A percentile compares a stretch with the other conserved stretches of the same genome.
Evolutionary conservation across 495 filamentous ascomycete species (phyloP).

Genomic region (Trichocladium uniseriatum): DNA sequence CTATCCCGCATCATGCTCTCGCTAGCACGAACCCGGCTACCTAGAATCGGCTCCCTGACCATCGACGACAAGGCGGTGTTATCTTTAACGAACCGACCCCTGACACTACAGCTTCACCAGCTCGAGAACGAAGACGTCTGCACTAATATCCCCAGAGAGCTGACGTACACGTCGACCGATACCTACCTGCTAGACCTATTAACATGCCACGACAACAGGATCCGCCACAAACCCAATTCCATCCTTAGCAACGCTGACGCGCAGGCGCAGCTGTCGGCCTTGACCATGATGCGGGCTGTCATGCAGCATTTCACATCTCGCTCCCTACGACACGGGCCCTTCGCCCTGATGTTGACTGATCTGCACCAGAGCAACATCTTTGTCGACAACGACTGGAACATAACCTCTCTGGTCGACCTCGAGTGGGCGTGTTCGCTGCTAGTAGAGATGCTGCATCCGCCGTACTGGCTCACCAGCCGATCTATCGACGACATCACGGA

Average conservation of each 20-base stretch:
- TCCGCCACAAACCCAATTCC: constrained; percentile 1
- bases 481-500: constrained; percentile 12
- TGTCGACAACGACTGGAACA: constrained; percentile 18
- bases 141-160: neutral
- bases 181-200: neutral
- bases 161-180: neutral
- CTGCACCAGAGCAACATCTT: constrained; percentile 20
- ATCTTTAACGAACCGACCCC: neutral
- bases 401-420: constrained; percentile 10
- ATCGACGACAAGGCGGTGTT: neutral
- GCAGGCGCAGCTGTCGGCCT: neutral
- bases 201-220: constrained; percentile 1
- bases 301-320: neutral
- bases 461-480: constrained; percentile 22
- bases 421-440: constrained; percentile 16
- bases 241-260: neutral
- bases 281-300: neutral
- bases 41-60: neutral
- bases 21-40: neutral
- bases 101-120: neutral
- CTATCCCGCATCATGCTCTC: constrained; percentile 2
- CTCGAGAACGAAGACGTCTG: neutral
- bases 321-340: neutral
- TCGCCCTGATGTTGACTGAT: constrained; percentile 6
- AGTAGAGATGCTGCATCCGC: constrained; percentile 14